Evolutionary conservation across 805 yeast species (phyloP), one percentile per base, ranked within the genome.

Genomic region (Huiozyma sinensis): DNA sequence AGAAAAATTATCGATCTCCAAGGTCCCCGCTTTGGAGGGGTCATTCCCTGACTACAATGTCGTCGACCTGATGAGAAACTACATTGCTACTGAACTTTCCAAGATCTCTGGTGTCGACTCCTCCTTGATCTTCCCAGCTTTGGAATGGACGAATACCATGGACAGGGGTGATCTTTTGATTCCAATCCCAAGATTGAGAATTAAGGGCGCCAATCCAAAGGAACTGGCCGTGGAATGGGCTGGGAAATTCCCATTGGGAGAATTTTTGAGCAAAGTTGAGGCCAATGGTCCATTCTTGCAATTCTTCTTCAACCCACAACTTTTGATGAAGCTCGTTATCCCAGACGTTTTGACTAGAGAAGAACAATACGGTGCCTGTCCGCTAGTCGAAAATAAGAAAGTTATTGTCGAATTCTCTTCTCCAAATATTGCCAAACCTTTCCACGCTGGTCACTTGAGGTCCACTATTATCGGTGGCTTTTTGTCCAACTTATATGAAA

Each of bases 371-470:
- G 98, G 98, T 51, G 67, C 78, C 39, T 70, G 81, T 52, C 83
- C 88, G 41, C 55, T 84, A 44, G 96, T 95, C 45, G 65, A 67
- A 37, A 79, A 77, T 50, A 82, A 87, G 68, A 81, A 72, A 51
- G 72, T 83, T 12, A 56, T 87, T 38, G 75, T 92, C 52, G 98
- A 90, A 66, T 90, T 90, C 58, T 86, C 95, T 1, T 89, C 97
- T 33, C 98, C 98, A 51, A 90, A 90, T 67, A 89, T 90, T 59
- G 98, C 98, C 52, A 90, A 90, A 69, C 98, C 98, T 11, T 90
- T 90, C 82, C 98, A 90, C 63, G 98, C 98, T 44, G 98, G 98
- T 45, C 98, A 90, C 65, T 76, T 90, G 65, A 81, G 98, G 66
- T 84, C 95, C 36, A 90, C 98, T 39, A 90, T 90, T 60, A 90